Conservation (phyloP, 805 yeast species). For the Kazachstania viticola region DNA sequence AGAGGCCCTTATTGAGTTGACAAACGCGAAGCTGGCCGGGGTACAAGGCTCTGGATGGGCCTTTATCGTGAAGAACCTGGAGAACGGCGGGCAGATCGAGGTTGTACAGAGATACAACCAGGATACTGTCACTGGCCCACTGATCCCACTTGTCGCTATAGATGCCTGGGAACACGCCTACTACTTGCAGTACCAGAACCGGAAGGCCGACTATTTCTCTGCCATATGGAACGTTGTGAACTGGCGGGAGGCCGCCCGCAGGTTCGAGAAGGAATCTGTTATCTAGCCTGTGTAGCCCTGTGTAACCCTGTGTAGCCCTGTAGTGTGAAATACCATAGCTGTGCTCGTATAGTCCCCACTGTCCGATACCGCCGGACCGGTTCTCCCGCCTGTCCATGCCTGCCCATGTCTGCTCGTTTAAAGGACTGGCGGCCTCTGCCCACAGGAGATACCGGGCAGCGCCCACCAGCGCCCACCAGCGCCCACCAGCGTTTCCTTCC, state of each 20-base stretch:
- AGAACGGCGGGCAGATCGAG: slow-evolving; percentile 55
- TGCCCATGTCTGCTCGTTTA: too few relatives aligned
- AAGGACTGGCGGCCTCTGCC: too few relatives aligned
- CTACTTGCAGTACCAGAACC: slow-evolving; percentile 86
- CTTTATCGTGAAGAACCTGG: slow-evolving; percentile 72
- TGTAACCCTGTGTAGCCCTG: too few relatives aligned
- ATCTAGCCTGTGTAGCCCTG: too few relatives aligned
- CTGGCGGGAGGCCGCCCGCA: slow-evolving; percentile 82
- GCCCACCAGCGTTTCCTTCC: too few relatives aligned
- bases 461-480: too few relatives aligned
- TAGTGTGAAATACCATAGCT: too few relatives aligned
- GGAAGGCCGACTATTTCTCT: slow-evolving; percentile 82
- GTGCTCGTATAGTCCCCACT: too few relatives aligned
- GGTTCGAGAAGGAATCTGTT: slow-evolving; percentile 29
- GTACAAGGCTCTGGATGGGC: slow-evolving; percentile 97
- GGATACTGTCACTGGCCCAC: slow-evolving; percentile 65
- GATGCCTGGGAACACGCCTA: slow-evolving; percentile 98
- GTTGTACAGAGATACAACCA: slow-evolving; percentile 78
- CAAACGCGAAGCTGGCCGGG: slow-evolving; percentile 69
- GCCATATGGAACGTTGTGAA: slow-evolving; percentile 91
- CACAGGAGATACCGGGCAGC: too few relatives aligned
- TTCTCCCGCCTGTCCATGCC: too few relatives aligned
- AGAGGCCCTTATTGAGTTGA: slow-evolving; percentile 50
- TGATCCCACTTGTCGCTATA: slow-evolving; percentile 72
- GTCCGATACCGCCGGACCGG: too few relatives aligned